phyloP scores from a whole-genome alignment of 768 basidiomycete species.

The Cyclocybe aegerita region DNA sequence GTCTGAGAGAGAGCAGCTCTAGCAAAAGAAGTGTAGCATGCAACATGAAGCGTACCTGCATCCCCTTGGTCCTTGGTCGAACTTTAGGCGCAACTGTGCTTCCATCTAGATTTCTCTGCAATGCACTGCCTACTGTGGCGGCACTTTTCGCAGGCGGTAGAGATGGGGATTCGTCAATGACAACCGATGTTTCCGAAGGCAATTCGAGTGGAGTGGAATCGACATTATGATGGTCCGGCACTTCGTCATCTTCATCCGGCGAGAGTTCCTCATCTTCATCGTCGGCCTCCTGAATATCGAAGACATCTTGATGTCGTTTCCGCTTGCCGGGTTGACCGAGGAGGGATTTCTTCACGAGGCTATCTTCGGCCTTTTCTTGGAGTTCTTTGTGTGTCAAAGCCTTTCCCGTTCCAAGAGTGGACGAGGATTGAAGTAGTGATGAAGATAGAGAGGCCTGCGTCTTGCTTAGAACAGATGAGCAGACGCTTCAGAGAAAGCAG shows the following conservation, averaged over 20 bases:
- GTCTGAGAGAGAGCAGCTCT: constrained; percentile 7
- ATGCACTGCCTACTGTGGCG: constrained; percentile 55
- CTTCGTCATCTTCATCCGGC: neutral
- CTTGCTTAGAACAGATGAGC: constrained; percentile 50
- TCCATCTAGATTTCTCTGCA: constrained; percentile 68
- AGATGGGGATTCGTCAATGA: constrained; percentile 3
- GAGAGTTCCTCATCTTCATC: constrained; percentile 16
- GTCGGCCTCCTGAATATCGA: constrained; percentile 35
- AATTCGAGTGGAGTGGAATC: constrained; percentile 1
- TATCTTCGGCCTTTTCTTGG: constrained; percentile 58
- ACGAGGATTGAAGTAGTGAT: constrained; percentile 71
- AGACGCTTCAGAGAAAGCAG: constrained; percentile 1
- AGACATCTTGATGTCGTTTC: constrained; percentile 43
- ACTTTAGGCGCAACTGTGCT: constrained; percentile 50
- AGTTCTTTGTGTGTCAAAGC: constrained; percentile 58
- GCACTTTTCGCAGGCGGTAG: constrained; percentile 11
- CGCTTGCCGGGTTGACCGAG: constrained; percentile 47
- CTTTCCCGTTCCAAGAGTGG: constrained; percentile 80
- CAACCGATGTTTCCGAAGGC: constrained; percentile 5
- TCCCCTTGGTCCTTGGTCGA: constrained; percentile 39
- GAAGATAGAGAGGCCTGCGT: constrained; percentile 69
- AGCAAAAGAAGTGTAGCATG: neutral
- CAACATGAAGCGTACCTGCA: constrained; percentile 37
- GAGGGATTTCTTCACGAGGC: constrained; percentile 51
- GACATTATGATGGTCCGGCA: constrained; percentile 10